Percentiles rank a stretch among this genome's conserved stretches.
These are phyloP conservation scores for Nematocida sp. DNA, from an alignment of 371 early-diverging fungal genomes.

Conservation along the genomic window DNA sequence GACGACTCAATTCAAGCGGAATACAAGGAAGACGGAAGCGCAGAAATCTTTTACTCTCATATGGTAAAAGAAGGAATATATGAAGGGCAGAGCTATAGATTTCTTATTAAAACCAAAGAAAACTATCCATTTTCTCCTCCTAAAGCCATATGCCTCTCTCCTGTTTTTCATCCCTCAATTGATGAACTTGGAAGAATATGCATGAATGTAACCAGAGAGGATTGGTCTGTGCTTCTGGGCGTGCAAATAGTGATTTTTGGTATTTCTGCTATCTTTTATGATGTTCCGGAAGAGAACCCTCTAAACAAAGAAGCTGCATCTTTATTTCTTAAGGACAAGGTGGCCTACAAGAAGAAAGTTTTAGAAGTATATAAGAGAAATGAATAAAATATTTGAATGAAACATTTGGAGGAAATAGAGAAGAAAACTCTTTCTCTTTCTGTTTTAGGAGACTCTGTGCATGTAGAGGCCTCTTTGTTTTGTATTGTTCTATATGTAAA, in stretches of 20 bases:
- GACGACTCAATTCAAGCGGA: neutral
- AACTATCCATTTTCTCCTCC: constrained; percentile 66
- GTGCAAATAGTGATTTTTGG: constrained; percentile 59
- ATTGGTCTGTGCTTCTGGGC: constrained; percentile 60
- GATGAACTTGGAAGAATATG: constrained; percentile 60
- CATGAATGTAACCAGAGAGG: constrained; percentile 62
- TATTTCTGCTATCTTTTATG: constrained; percentile 57
- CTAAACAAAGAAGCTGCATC: constrained; percentile 58
- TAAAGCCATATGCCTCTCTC: constrained; percentile 54
- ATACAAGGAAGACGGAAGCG: neutral
- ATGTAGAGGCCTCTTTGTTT: neutral
- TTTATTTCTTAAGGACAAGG: neutral
- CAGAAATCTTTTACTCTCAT: neutral
- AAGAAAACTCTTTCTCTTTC: neutral
- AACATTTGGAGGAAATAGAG: neutral
- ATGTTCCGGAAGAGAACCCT: constrained; percentile 58
- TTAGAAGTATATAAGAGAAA: constrained; percentile 30
- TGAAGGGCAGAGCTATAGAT: constrained; percentile 21
- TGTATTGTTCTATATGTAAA: constrained; percentile 10
- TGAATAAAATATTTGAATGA: constrained; percentile 29
- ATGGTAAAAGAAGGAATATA: constrained; percentile 24
- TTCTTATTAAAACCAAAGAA: constrained; percentile 23
- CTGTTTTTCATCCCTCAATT: constrained; percentile 65
- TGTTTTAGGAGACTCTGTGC: neutral
- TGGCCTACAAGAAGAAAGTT: neutral